Evolutionary conservation across 768 basidiomycete species (phyloP), one percentile per base, ranked within the genome.

Genomic region (Tulasnella calospora): DNA sequence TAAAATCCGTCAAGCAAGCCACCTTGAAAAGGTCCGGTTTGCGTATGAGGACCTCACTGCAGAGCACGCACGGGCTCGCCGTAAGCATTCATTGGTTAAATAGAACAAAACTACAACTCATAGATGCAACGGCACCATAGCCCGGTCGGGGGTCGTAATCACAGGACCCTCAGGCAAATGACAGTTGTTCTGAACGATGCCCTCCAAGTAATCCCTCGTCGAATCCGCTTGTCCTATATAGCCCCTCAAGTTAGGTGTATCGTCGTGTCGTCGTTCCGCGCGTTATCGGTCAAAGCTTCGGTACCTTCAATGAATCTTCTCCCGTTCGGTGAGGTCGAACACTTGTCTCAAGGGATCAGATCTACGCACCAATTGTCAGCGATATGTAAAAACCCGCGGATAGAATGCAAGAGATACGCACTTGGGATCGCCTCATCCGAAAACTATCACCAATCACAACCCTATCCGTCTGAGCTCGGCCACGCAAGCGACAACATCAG

Each of bases 351-450:
- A 86, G 0, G 95, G 97, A 84, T 99, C 98, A 2, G 97, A 99
- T 83, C 96, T 98, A 81, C 3, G 10, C 19, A 23, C 17, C 21
- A 51, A n/a, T 9, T 1, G 10, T 51, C 47, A 51, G 47, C 23
- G 3, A 47, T 44, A 3, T 2, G 44, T 47, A 0, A 35, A 33
- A 4, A n/a, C 67, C 30, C 38, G 44, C 30, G 38, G n/a, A n/a
- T 23, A 69, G 35, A 5, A n/a, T 2, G 6, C 46, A 3, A 12
- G 15, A 7, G 15, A 6, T 3, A 3, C 89, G 33, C 80, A 97
- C 95, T 98, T 99, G 98, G 99, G 83, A 99, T 99, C 0, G 97
- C 99, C 8, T 97, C 98, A 82, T 99, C 98, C n/a, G n/a, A n/a
- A n/a, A n/a, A 79, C 99, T 99, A 82, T 99, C 98, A 57, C 96